Percentiles rank a stretch among this genome's conserved stretches.
These are phyloP conservation scores for Alternaria conjuncta DNA, from an alignment of 2,329 filamentous ascomycete genomes.

Conservation along the genomic window DNA sequence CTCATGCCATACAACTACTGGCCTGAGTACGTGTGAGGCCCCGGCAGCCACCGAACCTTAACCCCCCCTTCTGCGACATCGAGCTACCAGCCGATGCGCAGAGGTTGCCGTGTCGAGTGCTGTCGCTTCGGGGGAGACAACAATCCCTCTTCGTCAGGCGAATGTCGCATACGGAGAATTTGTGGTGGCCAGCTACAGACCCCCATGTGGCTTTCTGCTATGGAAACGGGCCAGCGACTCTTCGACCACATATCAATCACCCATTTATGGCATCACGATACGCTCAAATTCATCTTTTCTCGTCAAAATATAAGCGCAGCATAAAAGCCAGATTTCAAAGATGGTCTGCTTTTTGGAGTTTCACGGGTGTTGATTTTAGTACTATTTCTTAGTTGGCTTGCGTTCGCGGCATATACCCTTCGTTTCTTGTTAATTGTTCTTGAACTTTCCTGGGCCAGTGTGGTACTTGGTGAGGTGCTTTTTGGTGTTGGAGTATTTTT, in stretches of 20 bases:
- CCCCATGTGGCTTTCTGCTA: not conserved
- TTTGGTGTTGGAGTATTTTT: not conserved
- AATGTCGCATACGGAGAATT: not conserved
- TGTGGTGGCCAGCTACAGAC: not conserved
- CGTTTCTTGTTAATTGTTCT: not conserved
- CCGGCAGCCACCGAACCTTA: not conserved
- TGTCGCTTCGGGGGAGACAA: not conserved
- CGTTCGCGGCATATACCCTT: slow-evolving; percentile 7
- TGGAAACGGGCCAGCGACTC: not conserved
- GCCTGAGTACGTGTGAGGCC: slow-evolving; percentile 56
- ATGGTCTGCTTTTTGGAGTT: not conserved
- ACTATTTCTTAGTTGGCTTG: not conserved
- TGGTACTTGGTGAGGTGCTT: not conserved
- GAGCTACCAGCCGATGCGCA: slow-evolving; percentile 10
- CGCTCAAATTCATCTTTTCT: not conserved
- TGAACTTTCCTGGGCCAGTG: not conserved
- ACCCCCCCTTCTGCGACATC: not conserved
- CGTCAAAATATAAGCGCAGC: not conserved
- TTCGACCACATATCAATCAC: not conserved
- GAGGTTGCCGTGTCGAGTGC: slow-evolving; percentile 30
- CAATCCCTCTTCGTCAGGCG: not conserved
- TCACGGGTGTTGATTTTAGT: not conserved
- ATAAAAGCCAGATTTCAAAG: not conserved
- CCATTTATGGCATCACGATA: not conserved
- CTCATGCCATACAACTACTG: slow-evolving; percentile 58